Evolutionary conservation across 2,329 filamentous ascomycete genomes (phyloP).

Genomic region (Penicillium polonicum): DNA sequence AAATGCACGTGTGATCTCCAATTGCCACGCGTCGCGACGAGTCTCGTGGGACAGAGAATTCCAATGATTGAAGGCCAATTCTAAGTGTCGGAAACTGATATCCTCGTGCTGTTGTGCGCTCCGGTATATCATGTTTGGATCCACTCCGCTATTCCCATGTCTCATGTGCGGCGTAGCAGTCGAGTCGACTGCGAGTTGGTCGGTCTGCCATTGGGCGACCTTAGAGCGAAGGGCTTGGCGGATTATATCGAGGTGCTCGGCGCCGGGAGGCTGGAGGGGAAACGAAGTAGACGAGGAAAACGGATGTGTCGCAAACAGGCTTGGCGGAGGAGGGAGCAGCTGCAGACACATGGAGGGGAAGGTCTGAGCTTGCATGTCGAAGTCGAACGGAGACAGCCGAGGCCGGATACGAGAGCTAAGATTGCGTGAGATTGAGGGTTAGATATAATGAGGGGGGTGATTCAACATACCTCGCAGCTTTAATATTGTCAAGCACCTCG

Average conservation of each 20-base stretch:
- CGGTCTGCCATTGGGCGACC: slow-evolving; percentile 64
- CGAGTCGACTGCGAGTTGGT: slow-evolving; percentile 35
- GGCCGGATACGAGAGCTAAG: slow-evolving; percentile 46
- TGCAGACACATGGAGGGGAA: slow-evolving; percentile 83
- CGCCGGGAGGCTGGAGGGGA: slow-evolving; percentile 72
- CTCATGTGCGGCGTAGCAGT: slow-evolving; percentile 39
- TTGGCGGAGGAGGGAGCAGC: slow-evolving; percentile 75
- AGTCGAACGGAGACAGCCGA: slow-evolving; percentile 61
- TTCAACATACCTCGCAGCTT: slow-evolving; percentile 71
- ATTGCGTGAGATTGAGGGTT: slow-evolving; percentile 12
- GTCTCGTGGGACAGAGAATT: slow-evolving; percentile 58
- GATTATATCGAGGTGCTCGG: slow-evolving; percentile 72
- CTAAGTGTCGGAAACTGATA: slow-evolving; percentile 70
- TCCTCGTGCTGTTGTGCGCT: slow-evolving; percentile 63
- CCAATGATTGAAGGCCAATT: slow-evolving; percentile 78
- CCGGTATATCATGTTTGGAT: slow-evolving; percentile 42
- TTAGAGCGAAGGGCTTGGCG: slow-evolving; percentile 65
- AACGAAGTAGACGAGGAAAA: slow-evolving; percentile 77
- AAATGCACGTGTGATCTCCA: slow-evolving; percentile 50
- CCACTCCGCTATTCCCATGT: slow-evolving; percentile 28
- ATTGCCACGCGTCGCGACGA: slow-evolving; percentile 49
- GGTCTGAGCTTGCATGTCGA: slow-evolving; percentile 80
- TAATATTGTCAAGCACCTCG: slow-evolving; percentile 77
- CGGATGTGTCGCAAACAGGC: slow-evolving; percentile 76
- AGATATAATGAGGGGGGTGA: background rate